Percentiles rank a stretch among this genome's conserved stretches.
These are phyloP conservation scores for Colletotrichum trifolii DNA, from an alignment of 2,329 filamentous ascomycete genomes.

Conservation along the genomic window DNA sequence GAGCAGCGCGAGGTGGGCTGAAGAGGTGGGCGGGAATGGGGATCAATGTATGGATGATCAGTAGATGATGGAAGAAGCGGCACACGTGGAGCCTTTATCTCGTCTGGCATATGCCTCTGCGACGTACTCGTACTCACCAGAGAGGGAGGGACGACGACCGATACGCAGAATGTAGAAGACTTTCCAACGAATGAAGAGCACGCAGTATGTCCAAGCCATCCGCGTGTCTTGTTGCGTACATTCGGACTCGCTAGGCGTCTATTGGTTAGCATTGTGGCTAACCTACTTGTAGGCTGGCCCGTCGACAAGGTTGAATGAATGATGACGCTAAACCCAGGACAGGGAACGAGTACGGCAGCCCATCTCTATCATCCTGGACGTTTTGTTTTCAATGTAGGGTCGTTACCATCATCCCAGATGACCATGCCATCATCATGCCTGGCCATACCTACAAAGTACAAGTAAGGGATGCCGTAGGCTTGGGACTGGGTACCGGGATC, in stretches of 20 bases:
- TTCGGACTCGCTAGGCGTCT: no score
- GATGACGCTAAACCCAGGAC: slow-evolving; percentile 1
- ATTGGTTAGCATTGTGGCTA: slow-evolving; percentile 9
- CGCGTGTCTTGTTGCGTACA: no score
- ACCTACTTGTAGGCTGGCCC: slow-evolving; percentile 1
- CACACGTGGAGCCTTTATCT: background rate
- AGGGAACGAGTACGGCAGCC: slow-evolving; percentile 5
- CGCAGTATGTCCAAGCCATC: no score
- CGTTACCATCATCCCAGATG: no score
- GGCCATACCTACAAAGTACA: no score
- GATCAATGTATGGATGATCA: slow-evolving; percentile 20
- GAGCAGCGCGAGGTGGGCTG: no score
- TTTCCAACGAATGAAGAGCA: no score
- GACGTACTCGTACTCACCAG: no score
- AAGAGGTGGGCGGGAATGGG: background rate
- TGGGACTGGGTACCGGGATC: no score
- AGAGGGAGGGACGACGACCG: no score
- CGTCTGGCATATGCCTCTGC: background rate
- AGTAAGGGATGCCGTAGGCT: background rate
- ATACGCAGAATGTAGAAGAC: no score
- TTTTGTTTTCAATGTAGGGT: background rate
- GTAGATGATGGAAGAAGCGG: slow-evolving; percentile 5
- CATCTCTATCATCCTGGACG: background rate
- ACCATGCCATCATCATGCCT: no score
- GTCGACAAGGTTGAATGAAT: background rate